A percentile compares a stretch with the other conserved stretches of the same genome.
Conservation (phyloP, 352 stramenopile species). For the Phytophthora meadii region DNA sequence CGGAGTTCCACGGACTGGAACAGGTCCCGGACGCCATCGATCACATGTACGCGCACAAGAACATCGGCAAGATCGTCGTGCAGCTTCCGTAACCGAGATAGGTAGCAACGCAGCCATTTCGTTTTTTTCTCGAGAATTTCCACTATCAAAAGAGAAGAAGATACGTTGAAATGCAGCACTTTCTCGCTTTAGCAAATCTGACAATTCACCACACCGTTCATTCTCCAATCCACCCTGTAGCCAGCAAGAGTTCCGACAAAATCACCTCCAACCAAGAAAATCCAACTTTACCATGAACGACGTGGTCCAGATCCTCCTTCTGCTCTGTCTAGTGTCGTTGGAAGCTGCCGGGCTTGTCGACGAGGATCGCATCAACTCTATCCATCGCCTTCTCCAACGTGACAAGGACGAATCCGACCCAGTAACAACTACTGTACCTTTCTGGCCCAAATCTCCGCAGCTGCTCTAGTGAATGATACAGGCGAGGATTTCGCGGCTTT, state of each 20-base stretch:
- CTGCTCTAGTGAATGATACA: neutral
- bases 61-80: conserved; percentile 80
- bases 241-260: conserved; percentile 10
- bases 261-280: conserved; percentile 8
- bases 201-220: conserved; percentile 6
- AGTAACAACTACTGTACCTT: conserved; percentile 7
- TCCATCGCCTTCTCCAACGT: conserved; percentile 9
- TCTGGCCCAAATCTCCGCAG: conserved; percentile 1
- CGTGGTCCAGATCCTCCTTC: conserved; percentile 3
- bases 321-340: conserved; percentile 9
- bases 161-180: conserved; percentile 23
- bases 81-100: conserved; percentile 37
- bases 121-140: too few species aligned
- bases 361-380: conserved; percentile 3
- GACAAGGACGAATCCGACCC: conserved; percentile 7
- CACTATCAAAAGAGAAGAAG: neutral
- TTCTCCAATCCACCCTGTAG: conserved; percentile 13
- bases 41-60: conserved; percentile 72
- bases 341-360: conserved; percentile 1
- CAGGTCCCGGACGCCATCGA: conserved; percentile 57
- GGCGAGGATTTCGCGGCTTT: conserved; percentile 10
- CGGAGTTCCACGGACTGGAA: conserved; percentile 55
- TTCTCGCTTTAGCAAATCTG: conserved; percentile 10
- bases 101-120: neutral
- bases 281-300: conserved; percentile 16